phyloP scores from a whole-genome alignment of 805 yeast species.

The Ogataea thermomethanolica region DNA sequence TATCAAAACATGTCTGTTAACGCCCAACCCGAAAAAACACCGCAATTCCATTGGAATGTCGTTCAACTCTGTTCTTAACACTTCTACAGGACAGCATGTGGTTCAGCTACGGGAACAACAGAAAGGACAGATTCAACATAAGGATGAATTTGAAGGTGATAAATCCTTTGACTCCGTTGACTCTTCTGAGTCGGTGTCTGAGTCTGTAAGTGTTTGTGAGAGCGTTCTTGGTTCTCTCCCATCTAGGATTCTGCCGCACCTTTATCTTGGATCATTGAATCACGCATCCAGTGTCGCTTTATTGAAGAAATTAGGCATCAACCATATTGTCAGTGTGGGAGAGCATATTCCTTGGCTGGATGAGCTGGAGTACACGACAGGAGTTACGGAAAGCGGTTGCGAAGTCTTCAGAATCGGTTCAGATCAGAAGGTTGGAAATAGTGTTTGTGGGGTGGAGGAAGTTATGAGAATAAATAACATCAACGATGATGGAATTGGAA shows the following conservation, averaged over 20 bases:
- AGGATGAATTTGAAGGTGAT: constrained; percentile 2
- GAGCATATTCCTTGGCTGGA: constrained; percentile 68
- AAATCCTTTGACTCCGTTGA: constrained; percentile 2
- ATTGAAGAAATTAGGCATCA: constrained; percentile 62
- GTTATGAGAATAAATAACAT: constrained; percentile 66
- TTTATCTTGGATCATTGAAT: constrained; percentile 77
- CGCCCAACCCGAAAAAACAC: no score
- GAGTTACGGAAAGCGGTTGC: constrained; percentile 28
- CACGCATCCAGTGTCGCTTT: constrained; percentile 76
- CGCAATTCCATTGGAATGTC: constrained; percentile 7
- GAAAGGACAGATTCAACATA: constrained; percentile 2
- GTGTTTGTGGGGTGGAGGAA: constrained; percentile 37
- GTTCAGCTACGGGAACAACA: constrained; percentile 29
- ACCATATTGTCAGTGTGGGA: constrained; percentile 80
- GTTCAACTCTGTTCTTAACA: constrained; percentile 22
- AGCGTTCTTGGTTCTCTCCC: constrained; percentile 66
- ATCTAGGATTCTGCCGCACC: constrained; percentile 74
- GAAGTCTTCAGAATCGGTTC: constrained; percentile 25
- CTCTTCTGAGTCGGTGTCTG: constrained; percentile 6
- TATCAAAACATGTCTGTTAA: constrained; percentile 9
- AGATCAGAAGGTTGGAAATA: constrained; percentile 17
- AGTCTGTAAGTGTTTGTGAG: constrained; percentile 31
- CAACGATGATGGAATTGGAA: constrained; percentile 90
- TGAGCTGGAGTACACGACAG: constrained; percentile 16
- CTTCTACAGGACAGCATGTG: constrained; percentile 30